Conservation (phyloP, 768 basidiomycete genomes). For the Suillus occidentalis region DNA sequence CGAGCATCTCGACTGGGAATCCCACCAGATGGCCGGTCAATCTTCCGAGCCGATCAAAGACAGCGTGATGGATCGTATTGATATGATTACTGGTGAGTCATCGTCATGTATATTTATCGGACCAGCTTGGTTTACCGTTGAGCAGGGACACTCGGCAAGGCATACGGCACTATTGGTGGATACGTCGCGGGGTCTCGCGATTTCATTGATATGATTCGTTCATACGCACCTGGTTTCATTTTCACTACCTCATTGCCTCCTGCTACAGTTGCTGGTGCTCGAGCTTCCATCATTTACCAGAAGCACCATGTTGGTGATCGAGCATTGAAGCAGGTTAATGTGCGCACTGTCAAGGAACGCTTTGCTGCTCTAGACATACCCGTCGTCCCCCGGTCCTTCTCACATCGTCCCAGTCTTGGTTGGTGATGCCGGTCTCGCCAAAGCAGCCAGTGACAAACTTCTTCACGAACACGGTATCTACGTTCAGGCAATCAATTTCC, state of each 20-base stretch:
- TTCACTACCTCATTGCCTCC: conserved; percentile 98
- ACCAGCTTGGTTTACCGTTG: conserved; percentile 11
- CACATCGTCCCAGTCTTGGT: conserved; percentile 97
- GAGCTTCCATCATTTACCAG: conserved; percentile 92
- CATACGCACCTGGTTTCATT: conserved; percentile 98
- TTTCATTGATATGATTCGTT: conserved; percentile 94
- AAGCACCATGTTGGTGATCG: conserved; percentile 89
- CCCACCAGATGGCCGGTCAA: conserved; percentile 75
- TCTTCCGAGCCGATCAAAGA: conserved; percentile 74
- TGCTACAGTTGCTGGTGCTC: conserved; percentile 87
- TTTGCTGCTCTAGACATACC: conserved; percentile 86
- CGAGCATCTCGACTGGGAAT: conserved; percentile 94
- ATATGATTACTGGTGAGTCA: conserved; percentile 86
- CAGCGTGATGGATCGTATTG: conserved; percentile 92
- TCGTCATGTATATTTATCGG: background rate
- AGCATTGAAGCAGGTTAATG: conserved; percentile 93
- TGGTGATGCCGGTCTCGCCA: conserved; percentile 90
- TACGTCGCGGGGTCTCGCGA: conserved; percentile 95
- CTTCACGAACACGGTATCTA: conserved; percentile 91
- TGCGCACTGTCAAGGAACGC: conserved; percentile 81
- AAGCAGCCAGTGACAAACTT: conserved; percentile 89
- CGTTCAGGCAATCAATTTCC: conserved; percentile 99
- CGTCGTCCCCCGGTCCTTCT: conserved; percentile 94
- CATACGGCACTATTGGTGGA: conserved; percentile 95
- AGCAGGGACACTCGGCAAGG: conserved; percentile 92